Conservation (phyloP, 2,329 filamentous ascomycete species). For the Cyanodermella asteris region DNA sequence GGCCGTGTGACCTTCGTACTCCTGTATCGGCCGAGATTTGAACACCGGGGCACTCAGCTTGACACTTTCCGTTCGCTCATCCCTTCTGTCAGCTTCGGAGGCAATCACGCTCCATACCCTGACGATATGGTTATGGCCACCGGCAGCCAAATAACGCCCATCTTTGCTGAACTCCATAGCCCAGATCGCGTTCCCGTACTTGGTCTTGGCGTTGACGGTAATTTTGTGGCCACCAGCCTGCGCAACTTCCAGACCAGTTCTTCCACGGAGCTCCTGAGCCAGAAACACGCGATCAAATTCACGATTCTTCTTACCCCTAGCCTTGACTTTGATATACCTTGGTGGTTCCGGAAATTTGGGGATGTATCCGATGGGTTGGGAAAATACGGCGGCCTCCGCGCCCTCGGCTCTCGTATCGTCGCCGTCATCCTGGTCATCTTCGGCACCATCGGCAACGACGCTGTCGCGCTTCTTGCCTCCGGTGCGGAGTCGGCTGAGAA, state of each 20-base stretch:
- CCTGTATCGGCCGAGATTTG: conserved; percentile 49
- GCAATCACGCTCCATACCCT: conserved; percentile 77
- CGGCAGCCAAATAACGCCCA: conserved; percentile 77
- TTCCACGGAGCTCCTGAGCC: conserved; percentile 52
- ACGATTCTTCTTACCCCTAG: conserved; percentile 57
- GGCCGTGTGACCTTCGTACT: conserved; percentile 65
- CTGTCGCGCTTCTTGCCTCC: conserved; percentile 50
- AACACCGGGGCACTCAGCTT: conserved; percentile 81
- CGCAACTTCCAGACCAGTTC: conserved; percentile 8
- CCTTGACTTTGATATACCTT: conserved; percentile 68
- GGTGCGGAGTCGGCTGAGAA: conserved; percentile 72
- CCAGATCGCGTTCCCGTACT: conserved; percentile 54
- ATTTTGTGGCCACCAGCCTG: conserved; percentile 7
- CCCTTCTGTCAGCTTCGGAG: conserved; percentile 53
- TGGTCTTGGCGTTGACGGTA: conserved; percentile 5
- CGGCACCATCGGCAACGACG: no score
- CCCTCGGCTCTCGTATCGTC: conserved; percentile 54
- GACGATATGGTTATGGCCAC: conserved; percentile 67
- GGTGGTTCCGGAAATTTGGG: conserved; percentile 76
- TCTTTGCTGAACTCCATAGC: conserved; percentile 82
- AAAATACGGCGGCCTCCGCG: conserved; percentile 64
- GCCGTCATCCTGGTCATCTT: conserved; percentile 51
- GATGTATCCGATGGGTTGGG: conserved; percentile 59
- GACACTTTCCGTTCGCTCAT: conserved; percentile 47
- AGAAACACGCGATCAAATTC: conserved; percentile 79